phyloP scores from a whole-genome alignment of 1,139 yeast species.

The Entelexis sorbosivorans region DNA sequence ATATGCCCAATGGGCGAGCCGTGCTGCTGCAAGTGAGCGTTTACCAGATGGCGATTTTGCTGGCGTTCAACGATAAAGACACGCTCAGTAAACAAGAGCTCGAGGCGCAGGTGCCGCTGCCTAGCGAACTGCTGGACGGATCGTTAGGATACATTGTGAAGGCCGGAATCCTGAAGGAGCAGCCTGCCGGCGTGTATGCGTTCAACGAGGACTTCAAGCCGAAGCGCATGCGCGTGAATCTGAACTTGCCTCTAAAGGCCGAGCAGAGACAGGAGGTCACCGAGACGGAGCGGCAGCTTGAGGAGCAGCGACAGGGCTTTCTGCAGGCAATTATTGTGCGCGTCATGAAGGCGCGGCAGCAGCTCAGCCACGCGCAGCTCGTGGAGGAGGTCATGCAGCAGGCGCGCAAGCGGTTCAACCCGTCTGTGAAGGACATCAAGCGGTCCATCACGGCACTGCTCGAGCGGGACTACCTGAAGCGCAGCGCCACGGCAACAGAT shows the following conservation, averaged over 20 bases:
- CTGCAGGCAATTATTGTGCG: conserved; percentile 90
- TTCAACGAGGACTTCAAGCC: conserved; percentile 76
- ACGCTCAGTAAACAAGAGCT: conserved; percentile 53
- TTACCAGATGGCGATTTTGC: conserved; percentile 74
- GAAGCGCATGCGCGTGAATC: conserved; percentile 72
- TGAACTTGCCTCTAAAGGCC: conserved; percentile 69
- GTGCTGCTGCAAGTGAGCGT: conserved; percentile 80
- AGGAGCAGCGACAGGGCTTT: conserved; percentile 75
- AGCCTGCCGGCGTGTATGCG: conserved; percentile 44
- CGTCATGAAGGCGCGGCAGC: conserved; percentile 88
- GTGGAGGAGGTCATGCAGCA: conserved; percentile 85
- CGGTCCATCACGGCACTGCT: conserved; percentile 75
- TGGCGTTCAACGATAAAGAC: conserved; percentile 55
- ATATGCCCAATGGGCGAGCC: conserved; percentile 40
- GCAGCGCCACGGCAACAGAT: conserved; percentile 66
- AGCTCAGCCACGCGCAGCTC: conserved; percentile 63
- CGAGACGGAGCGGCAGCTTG: conserved; percentile 75
- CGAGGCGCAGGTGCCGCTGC: conserved; percentile 55
- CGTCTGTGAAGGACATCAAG: conserved; percentile 77
- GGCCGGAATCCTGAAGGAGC: conserved; percentile 59
- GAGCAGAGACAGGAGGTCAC: conserved; percentile 70
- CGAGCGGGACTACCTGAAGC: conserved; percentile 73
- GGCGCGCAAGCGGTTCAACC: conserved; percentile 72
- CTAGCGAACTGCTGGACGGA: conserved; percentile 55
- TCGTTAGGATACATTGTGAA: conserved; percentile 71